Conservation (phyloP, 352 stramenopile species). For the Globisporangium yorkense region DNA sequence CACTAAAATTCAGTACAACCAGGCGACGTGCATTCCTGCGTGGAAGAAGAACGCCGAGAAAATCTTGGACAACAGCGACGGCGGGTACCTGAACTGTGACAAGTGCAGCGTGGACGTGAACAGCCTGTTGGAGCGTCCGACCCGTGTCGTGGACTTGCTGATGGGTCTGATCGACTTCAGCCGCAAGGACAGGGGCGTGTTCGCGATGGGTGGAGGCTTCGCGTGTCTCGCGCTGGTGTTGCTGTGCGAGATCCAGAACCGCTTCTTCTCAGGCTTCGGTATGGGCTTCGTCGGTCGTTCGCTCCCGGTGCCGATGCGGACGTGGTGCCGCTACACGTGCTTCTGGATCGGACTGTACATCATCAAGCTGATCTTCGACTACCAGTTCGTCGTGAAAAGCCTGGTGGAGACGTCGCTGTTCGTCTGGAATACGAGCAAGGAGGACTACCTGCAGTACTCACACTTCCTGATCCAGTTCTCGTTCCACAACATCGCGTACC, state of each 20-base stretch:
- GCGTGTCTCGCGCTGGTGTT: constrained; percentile 43
- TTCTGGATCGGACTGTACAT: no score
- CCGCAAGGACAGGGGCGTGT: no score
- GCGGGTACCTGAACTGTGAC: constrained; percentile 73
- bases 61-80: constrained; percentile 45
- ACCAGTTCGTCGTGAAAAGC: constrained; percentile 82
- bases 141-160: no score
- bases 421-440: no score
- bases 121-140: no score
- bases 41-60: constrained; percentile 21
- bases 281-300: constrained; percentile 75
- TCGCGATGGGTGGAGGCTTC: no score
- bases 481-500: constrained; percentile 85
- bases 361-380: constrained; percentile 82
- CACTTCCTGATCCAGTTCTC: no score
- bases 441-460: no score
- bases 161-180: no score
- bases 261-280: constrained; percentile 59
- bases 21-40: no score
- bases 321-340: constrained; percentile 76
- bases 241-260: constrained; percentile 62
- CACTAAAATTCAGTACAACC: no score
- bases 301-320: constrained; percentile 67
- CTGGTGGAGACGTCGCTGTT: constrained; percentile 84
- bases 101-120: constrained; percentile 69